Evolutionary conservation across 306 rosid species (phyloP).

Genomic region (Canavalia gladiata): DNA sequence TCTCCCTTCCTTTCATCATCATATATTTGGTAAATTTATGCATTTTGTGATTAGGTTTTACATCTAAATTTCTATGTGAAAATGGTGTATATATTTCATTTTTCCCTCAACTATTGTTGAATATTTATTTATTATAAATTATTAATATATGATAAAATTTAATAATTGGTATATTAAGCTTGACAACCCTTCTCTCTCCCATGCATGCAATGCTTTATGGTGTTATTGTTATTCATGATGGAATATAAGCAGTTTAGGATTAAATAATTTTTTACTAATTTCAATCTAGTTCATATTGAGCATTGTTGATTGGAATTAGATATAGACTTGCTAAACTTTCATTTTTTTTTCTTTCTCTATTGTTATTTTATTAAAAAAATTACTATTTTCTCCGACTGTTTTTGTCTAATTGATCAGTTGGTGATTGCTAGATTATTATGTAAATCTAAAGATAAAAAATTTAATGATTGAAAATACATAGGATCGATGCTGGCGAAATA

Average conservation of each 20-base stretch:
- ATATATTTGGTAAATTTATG: constrained; percentile 9
- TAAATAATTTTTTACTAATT: neutral
- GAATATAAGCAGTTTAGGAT: neutral
- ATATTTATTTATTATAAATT: neutral
- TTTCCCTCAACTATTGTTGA: neutral
- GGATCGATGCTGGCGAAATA: neutral
- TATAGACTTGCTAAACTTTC: neutral
- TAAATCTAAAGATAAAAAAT: neutral
- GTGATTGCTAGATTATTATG: neutral
- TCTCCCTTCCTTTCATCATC: constrained; percentile 7
- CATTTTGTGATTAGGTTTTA: constrained; percentile 26
- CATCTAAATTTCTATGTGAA: neutral
- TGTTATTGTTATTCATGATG: neutral
- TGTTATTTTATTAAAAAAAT: neutral
- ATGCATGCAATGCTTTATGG: neutral
- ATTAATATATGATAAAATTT: neutral
- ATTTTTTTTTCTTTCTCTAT: neutral
- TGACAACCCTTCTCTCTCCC: neutral
- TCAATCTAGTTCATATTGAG: neutral
- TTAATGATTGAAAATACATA: neutral
- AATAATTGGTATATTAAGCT: neutral
- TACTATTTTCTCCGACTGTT: neutral
- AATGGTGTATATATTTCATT: neutral
- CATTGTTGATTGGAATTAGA: neutral
- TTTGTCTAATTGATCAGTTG: constrained; percentile 4